These are phyloP conservation scores for Pyrenophora tritici-repentis DNA, from an alignment of 2,329 filamentous ascomycete genomes.

Conservation along the genomic window DNA sequence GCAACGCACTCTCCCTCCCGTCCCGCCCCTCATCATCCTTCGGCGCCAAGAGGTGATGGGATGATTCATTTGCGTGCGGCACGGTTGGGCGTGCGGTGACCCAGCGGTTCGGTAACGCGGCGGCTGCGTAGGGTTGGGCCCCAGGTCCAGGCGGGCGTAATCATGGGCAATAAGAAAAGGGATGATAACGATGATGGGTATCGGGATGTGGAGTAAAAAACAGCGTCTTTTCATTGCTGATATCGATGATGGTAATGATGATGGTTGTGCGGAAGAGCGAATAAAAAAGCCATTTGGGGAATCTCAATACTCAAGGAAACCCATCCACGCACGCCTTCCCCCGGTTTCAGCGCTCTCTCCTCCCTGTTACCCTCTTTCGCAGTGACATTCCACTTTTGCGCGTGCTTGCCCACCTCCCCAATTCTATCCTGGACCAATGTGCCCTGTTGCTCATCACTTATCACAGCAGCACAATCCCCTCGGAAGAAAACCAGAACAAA, in stretches of 20 bases:
- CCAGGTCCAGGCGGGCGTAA: no score
- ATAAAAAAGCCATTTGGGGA: slow-evolving; percentile 20
- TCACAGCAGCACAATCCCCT: slow-evolving; percentile 5
- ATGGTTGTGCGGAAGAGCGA: neutral
- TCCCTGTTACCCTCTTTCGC: neutral
- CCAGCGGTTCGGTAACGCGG: slow-evolving; percentile 14
- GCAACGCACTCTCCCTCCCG: neutral
- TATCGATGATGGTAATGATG: neutral
- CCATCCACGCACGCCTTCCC: neutral
- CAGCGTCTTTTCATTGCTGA: slow-evolving; percentile 8
- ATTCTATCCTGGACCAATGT: slow-evolving; percentile 6
- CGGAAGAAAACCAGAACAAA: slow-evolving; percentile 1
- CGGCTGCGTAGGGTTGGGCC: slow-evolving; percentile 8
- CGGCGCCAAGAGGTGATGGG: slow-evolving; percentile 6
- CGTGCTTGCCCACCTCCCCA: neutral
- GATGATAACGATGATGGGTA: no score
- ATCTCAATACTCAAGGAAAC: slow-evolving; percentile 19
- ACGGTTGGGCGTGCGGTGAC: slow-evolving; percentile 4
- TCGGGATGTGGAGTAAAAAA: neutral
- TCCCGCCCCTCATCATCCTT: neutral
- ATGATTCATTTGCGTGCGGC: slow-evolving; percentile 14
- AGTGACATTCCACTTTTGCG: neutral
- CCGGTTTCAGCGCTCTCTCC: neutral
- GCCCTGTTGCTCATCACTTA: slow-evolving; percentile 7
- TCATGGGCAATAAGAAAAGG: no score